phyloP scores from a whole-genome alignment of 257 asterid species.

The Cinchona pubescens region DNA sequence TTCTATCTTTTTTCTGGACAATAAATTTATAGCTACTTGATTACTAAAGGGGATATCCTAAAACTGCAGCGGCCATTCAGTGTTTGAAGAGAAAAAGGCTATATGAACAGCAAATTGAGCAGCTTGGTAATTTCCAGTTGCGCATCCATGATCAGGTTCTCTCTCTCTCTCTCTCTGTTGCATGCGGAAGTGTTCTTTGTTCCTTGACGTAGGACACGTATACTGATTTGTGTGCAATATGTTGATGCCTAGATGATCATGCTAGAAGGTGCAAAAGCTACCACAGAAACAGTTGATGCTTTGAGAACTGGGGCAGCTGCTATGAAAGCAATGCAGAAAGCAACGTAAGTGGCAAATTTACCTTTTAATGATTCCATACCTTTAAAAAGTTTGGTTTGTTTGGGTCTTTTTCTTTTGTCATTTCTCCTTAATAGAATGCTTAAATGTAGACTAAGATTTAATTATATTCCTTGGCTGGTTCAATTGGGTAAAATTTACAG shows the following conservation, averaged over 20 bases:
- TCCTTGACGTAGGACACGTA: too few species aligned
- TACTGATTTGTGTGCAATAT: background rate
- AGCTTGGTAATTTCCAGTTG: slow-evolving; percentile 67
- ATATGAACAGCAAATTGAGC: slow-evolving; percentile 78
- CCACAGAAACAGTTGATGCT: slow-evolving; percentile 56
- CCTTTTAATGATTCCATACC: background rate
- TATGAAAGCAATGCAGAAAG: slow-evolving; percentile 57
- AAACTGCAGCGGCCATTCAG: slow-evolving; percentile 74
- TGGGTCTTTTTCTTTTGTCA: background rate
- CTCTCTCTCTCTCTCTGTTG: slow-evolving; percentile 3
- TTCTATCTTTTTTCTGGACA: background rate
- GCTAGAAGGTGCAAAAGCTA: slow-evolving; percentile 57
- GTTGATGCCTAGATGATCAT: slow-evolving; percentile 40
- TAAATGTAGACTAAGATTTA: background rate
- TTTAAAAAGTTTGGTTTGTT: background rate
- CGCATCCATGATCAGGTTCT: slow-evolving; percentile 88
- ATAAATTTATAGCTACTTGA: background rate
- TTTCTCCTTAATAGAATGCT: background rate
- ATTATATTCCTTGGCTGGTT: background rate
- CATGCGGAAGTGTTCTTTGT: background rate
- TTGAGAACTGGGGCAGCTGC: slow-evolving; percentile 51
- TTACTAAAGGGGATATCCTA: background rate
- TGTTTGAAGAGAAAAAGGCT: slow-evolving; percentile 82
- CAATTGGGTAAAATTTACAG: background rate
- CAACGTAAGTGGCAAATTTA: slow-evolving; percentile 35